Evolutionary conservation across 768 basidiomycete species (phyloP).

Genomic region (Mycena maculata): DNA sequence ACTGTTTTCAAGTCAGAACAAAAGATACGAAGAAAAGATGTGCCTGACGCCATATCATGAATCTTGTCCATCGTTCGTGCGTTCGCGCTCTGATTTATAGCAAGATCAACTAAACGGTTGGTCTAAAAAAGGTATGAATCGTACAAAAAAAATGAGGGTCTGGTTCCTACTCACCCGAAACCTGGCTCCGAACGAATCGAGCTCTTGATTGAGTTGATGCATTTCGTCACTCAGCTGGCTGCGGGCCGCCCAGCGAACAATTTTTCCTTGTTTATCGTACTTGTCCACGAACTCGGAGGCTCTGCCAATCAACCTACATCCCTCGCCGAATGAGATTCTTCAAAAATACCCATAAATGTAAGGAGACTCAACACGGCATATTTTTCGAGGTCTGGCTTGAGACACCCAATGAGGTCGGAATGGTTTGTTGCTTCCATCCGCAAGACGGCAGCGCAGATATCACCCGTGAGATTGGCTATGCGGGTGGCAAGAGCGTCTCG

Average conservation of each 20-base stretch:
- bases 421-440: too few species aligned
- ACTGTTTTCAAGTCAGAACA: not conserved
- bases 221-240: not conserved
- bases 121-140: not conserved
- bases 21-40: not conserved
- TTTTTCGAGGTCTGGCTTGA: too few species aligned
- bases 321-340: not conserved
- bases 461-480: too few species aligned
- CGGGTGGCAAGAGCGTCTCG: too few species aligned
- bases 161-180: not conserved
- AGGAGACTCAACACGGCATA: not conserved
- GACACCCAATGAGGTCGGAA: not conserved
- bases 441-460: too few species aligned
- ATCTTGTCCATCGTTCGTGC: too few species aligned
- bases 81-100: not conserved
- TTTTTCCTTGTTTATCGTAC: not conserved
- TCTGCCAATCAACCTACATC: not conserved
- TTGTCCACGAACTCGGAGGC: not conserved
- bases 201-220: not conserved
- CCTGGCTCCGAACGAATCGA: conserved; percentile 6
- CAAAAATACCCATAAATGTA: not conserved
- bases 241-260: not conserved
- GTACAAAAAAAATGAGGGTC: not conserved
- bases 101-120: conserved; percentile 14
- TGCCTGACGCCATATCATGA: not conserved